Conservation (phyloP, 805 yeast genomes). For the Huiozyma sinensis region DNA sequence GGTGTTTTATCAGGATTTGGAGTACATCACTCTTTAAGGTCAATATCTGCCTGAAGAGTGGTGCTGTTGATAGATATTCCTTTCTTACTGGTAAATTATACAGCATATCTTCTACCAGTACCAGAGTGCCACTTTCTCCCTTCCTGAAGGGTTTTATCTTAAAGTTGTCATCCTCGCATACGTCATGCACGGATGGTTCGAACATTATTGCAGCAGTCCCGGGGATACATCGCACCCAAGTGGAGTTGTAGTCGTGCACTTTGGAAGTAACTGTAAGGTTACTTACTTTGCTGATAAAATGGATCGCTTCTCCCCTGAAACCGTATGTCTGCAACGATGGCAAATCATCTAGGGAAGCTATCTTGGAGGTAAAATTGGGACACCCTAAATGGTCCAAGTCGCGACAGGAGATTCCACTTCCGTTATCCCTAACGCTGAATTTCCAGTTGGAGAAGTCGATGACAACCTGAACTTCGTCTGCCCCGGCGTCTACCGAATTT, state of each 20-base stretch:
- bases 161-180: conserved; percentile 1
- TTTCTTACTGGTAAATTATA: conserved; percentile 22
- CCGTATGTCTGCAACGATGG: conserved; percentile 40
- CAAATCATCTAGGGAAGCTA: conserved; percentile 31
- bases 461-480: conserved; percentile 30
- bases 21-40: conserved; percentile 13
- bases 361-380: conserved; percentile 47
- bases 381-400: conserved; percentile 40
- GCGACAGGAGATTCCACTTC: conserved; percentile 47
- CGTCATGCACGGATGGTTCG: conserved; percentile 1
- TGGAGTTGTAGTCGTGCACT: conserved; percentile 18
- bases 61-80: conserved; percentile 7
- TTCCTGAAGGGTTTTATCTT: background rate
- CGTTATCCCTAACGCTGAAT: conserved; percentile 52
- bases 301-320: conserved; percentile 63
- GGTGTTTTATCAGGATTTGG: conserved; percentile 12
- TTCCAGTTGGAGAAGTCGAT: conserved; percentile 29
- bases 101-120: conserved; percentile 13
- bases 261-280: conserved; percentile 41
- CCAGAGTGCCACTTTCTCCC: conserved; percentile 13
- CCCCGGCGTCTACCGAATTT: conserved; percentile 46
- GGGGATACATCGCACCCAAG: conserved; percentile 14
- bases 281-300: conserved; percentile 40
- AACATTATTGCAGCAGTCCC: background rate
- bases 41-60: conserved; percentile 5